Evolutionary conservation across 371 early-diverging fungal species (phyloP), one percentile per base, ranked within the genome.

Genomic region (Apophysomyces elegans): DNA sequence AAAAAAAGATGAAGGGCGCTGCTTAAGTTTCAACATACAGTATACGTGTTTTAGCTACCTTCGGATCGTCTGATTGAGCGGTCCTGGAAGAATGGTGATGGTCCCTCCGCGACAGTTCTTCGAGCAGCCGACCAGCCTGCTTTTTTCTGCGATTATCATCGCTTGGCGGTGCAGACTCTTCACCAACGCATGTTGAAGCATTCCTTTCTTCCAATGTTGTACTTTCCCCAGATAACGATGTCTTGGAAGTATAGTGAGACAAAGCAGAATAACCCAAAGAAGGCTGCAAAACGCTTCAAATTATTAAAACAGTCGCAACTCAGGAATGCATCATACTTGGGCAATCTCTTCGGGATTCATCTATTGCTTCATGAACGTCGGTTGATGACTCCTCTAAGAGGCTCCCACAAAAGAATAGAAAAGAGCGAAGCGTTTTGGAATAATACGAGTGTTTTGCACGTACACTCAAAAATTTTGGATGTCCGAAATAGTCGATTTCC

Each of bases 321-420:
- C 13, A 16, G 54, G 35, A 21, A 50, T 18, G 21, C 14, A 46
- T 63, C 14, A 46, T 63, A 78, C 73, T 58, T 67, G 72, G 65
- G 69, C 65, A 62, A 64, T 72, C 69, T 71, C 69, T 62, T 78
- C 69, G 68, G 68, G 69, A 68, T 67, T 72, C 79, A 78, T 78
- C 73, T 75, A 78, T 57, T 69, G 73, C 65, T 75, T 73, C 78
- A 78, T 78, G 66, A 64, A 67, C 63, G 56, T 54, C 8, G n/a
- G 54, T 50, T 21, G 54, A 50, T 50, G 54, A 50, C 54, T 50
- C 32, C 54, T 50, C 46, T 35, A 45, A 41, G 36, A 61, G 61
- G 14, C 61, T 13, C 58, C 39, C 58, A 63, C 59, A 69, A 58
- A 63, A 64, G 21, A 54, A 58, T 68, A 16, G 18, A 39, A 59